A percentile compares a stretch with the other conserved stretches of the same genome.
Evolutionary conservation across 208 protist genomes (phyloP).

Genomic region (Wallacemonas sp.): DNA sequence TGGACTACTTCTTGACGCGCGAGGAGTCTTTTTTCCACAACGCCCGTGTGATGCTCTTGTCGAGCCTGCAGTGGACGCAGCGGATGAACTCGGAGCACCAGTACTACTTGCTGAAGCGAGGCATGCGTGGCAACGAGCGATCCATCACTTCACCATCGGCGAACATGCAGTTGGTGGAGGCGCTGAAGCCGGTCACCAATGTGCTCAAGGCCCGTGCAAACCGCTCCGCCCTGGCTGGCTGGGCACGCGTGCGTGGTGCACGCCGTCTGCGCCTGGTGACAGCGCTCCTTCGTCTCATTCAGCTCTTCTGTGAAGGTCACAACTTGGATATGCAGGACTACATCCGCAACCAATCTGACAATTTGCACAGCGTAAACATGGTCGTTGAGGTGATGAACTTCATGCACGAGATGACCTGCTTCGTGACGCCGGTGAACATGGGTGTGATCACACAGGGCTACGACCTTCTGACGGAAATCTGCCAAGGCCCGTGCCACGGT

Average conservation of each 20-base stretch:
- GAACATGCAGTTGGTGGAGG: conserved; percentile 56
- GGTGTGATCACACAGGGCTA: conserved; percentile 58
- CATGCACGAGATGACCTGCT: conserved; percentile 47
- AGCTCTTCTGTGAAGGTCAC: conserved; percentile 94
- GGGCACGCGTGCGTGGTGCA: conserved; percentile 47
- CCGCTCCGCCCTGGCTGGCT: conserved; percentile 36
- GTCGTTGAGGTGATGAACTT: conserved; percentile 76
- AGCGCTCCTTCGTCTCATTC: conserved; percentile 84
- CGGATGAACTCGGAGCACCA: conserved; percentile 61
- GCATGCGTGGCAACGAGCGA: conserved; percentile 22
- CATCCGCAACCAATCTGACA: conserved; percentile 81
- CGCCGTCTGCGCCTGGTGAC: conserved; percentile 47
- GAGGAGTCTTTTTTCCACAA: conserved; percentile 82
- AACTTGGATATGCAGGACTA: conserved; percentile 88
- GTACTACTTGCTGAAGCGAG: conserved; percentile 61
- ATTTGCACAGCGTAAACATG: conserved; percentile 83
- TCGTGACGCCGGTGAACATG: conserved; percentile 56
- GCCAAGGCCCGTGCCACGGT: conserved; percentile 86
- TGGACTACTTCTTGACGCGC: conserved; percentile 64
- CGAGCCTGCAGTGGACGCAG: conserved; percentile 44
- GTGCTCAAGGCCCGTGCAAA: conserved; percentile 10
- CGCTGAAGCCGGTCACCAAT: conserved; percentile 20
- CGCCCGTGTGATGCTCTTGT: conserved; percentile 52
- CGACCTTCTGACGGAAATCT: conserved; percentile 89
- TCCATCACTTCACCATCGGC: conserved; percentile 14